Percentiles rank a stretch among this genome's conserved stretches.
phyloP scores from a whole-genome alignment of 805 yeast species.

The Wickerhamiella bombiphila region DNA sequence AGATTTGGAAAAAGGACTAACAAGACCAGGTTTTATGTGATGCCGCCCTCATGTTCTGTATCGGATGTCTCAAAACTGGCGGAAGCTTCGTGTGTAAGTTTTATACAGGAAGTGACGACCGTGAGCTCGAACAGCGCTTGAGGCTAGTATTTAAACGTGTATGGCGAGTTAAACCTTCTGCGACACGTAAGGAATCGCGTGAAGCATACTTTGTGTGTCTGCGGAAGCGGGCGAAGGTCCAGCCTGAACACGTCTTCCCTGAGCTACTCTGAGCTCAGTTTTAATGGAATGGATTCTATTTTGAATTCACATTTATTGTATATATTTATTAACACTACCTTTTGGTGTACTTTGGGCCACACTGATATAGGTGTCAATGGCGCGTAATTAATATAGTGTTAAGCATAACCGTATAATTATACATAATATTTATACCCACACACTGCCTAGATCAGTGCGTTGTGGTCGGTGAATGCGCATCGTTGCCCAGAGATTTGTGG shows the following conservation, averaged over 20 bases:
- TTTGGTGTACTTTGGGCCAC: no score
- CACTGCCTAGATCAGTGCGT: no score
- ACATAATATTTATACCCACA: no score
- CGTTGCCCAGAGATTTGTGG: conserved; percentile 12
- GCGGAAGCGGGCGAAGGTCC: conserved; percentile 23
- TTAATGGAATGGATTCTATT: not conserved
- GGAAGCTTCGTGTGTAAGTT: conserved; percentile 76
- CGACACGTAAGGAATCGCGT: conserved; percentile 64
- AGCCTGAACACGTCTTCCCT: not conserved
- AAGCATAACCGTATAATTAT: no score
- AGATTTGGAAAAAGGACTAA: not conserved
- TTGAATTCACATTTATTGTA: conserved; percentile 1
- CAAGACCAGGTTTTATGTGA: conserved; percentile 57
- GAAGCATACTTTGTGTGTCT: conserved; percentile 71
- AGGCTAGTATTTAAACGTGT: conserved; percentile 48
- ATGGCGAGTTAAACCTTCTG: conserved; percentile 58
- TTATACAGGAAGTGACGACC: conserved; percentile 71
- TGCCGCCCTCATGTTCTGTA: conserved; percentile 69
- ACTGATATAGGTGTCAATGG: no score
- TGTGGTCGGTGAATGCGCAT: no score
- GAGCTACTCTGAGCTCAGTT: no score
- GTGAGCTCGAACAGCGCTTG: conserved; percentile 43
- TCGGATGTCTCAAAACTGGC: conserved; percentile 49
- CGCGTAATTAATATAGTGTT: no score
- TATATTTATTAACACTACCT: not conserved